phyloP scores from a whole-genome alignment of 225 moss, liverwort and hornwort species.

The Polytrichum commune region DNA sequence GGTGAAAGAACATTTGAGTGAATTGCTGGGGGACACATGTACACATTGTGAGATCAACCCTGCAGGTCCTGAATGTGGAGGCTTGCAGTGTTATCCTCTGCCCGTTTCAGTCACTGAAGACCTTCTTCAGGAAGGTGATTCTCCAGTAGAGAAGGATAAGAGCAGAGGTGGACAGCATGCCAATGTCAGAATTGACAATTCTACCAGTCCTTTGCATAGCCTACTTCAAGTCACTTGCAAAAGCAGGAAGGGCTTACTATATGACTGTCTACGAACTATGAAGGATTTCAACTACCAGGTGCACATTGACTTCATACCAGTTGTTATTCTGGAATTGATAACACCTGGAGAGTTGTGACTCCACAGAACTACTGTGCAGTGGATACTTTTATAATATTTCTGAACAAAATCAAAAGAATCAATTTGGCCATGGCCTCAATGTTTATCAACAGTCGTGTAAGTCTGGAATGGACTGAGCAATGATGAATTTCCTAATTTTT shows the following conservation, averaged over 20 bases:
- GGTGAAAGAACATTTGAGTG: conserved; percentile 43
- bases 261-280: conserved; percentile 69
- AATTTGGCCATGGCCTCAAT: too few relatives aligned
- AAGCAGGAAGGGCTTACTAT: conserved; percentile 62
- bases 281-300: conserved; percentile 56
- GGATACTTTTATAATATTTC: too few relatives aligned
- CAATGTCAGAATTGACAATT: conserved; percentile 38
- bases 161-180: conserved; percentile 3
- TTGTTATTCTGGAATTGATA: too few relatives aligned
- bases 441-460: too few relatives aligned
- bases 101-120: conserved; percentile 55
- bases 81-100: conserved; percentile 43
- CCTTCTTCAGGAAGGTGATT: conserved; percentile 40
- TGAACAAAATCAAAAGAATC: too few relatives aligned
- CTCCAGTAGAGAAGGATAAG: conserved; percentile 9
- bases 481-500: too few relatives aligned
- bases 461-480: too few relatives aligned
- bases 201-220: conserved; percentile 60
- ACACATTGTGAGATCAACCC: conserved; percentile 37
- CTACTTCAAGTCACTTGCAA: conserved; percentile 62
- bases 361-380: too few relatives aligned
- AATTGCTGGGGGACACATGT: conserved; percentile 46
- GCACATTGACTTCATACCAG: too few relatives aligned
- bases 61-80: conserved; percentile 36
- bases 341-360: too few relatives aligned